Conservation (phyloP, 164 flowering plant species). For the Chimonanthus praecox region DNA sequence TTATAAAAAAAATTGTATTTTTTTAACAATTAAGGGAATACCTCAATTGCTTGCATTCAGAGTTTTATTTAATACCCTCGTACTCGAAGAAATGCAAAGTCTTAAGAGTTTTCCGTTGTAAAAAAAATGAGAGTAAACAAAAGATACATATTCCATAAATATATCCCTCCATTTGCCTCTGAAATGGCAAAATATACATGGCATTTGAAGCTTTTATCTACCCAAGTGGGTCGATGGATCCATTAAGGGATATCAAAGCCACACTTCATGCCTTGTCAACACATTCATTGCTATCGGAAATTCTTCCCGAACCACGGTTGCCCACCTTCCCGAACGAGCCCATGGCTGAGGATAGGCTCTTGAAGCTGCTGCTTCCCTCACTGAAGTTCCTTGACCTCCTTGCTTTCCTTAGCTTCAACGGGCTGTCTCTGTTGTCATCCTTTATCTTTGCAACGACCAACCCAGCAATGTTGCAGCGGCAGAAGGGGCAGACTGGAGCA, state of each 20-base stretch:
- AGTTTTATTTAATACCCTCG: too few relatives aligned
- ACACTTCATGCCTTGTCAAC: slow-evolving; percentile 42
- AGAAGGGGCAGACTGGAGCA: slow-evolving; percentile 87
- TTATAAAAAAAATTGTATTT: too few relatives aligned
- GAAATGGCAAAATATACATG: slow-evolving; percentile 13
- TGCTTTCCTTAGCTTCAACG: slow-evolving; percentile 38
- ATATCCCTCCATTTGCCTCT: slow-evolving; percentile 4
- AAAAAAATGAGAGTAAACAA: slow-evolving; percentile 18
- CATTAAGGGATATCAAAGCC: background rate
- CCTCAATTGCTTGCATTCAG: too few relatives aligned
- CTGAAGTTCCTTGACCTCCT: slow-evolving; percentile 49
- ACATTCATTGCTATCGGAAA: slow-evolving; percentile 45
- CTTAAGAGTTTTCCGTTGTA: background rate
- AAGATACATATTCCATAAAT: slow-evolving; percentile 2
- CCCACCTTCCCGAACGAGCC: slow-evolving; percentile 60
- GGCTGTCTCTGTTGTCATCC: slow-evolving; percentile 27
- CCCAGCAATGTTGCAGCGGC: slow-evolving; percentile 70
- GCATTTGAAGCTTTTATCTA: background rate
- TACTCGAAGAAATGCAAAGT: background rate
- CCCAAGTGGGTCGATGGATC: background rate
- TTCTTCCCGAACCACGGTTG: slow-evolving; percentile 58
- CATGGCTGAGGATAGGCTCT: slow-evolving; percentile 42
- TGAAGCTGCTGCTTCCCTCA: slow-evolving; percentile 91
- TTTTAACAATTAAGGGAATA: too few relatives aligned
- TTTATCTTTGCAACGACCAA: slow-evolving; percentile 57